phyloP scores from a whole-genome alignment of 352 stramenopile genomes.

The Blastocystis sp. region DNA sequence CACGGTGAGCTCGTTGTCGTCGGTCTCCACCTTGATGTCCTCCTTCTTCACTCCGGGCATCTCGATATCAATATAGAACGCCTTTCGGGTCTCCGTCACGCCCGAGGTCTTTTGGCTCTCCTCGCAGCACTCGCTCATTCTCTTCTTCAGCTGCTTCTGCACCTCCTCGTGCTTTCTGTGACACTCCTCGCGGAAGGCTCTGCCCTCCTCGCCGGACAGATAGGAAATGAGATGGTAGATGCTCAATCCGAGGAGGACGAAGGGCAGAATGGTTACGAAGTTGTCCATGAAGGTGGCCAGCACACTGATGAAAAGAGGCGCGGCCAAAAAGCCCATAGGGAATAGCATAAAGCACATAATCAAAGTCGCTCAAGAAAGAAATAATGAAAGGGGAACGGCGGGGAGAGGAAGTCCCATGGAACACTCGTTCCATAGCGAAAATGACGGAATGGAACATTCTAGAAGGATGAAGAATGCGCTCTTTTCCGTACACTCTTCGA shows the following conservation, averaged over 20 bases:
- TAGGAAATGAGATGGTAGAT: neutral
- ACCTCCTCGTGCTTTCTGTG: neutral
- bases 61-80: conserved; percentile 51
- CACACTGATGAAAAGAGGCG: neutral
- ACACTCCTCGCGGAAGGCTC: neutral
- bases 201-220: neutral
- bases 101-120: conserved; percentile 2
- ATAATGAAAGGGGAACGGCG: neutral
- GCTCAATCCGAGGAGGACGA: neutral
- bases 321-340: neutral
- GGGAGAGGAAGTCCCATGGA: neutral
- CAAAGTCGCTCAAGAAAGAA: neutral
- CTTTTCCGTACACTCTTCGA: neutral
- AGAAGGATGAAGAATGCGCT: neutral
- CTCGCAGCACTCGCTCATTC: neutral
- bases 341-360: conserved; percentile 21
- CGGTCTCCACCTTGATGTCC: conserved; percentile 67
- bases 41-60: conserved; percentile 69
- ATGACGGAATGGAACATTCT: conserved; percentile 2
- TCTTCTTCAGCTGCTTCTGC: neutral
- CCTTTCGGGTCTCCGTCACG: conserved; percentile 44
- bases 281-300: neutral
- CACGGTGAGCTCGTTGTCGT: conserved; percentile 48
- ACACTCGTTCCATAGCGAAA: neutral
- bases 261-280: neutral